Base-by-base conservation (phyloP, 371 early-diverging fungal species). In the Mortierella sp. region DNA sequence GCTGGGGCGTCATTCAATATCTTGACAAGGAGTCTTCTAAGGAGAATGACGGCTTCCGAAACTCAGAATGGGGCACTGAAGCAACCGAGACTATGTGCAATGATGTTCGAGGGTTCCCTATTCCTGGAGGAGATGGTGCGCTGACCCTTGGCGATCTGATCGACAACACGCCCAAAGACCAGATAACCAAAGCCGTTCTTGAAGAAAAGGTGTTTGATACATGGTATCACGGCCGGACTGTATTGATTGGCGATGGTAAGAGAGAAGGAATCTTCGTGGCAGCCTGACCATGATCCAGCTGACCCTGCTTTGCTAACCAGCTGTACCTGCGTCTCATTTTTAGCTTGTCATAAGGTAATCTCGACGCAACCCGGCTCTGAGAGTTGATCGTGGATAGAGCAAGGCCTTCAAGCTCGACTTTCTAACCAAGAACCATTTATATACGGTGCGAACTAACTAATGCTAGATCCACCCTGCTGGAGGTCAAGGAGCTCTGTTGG, bases 1-100 rank as follows among this genome's bases (percentile, higher is more conserved):
- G 57, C 21, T 70, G 64, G 64, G 53, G 37, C 31, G 64, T 70
- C 0, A 19, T 56, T 7, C 51, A 56, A 31, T 56, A 63, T 28
- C 30, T 68, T 21, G 46, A 56, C 27, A 42, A 49, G 0, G 53
- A 50, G 14, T 31, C 56, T 0, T 32, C 34, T 3, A 46, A 60
- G 30, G 23, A 26, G n/a, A 49, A 62, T 21, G 70, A 62, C 26
- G 51, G 47, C 17, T 71, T 71, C 56, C 37, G 71, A 19, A 50
- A 44, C 48, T 64, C 65, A 6, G 64, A 71, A 7, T 71, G 71
- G 71, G 64, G 71, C n/a, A 30, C 60, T 1, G 71, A 64, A 21
- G 50, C 56, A 0, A 56, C 65, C 4, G 53, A 50, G 3, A 37
- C 59, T 7, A 71, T 71, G 71, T 58, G 60, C 41, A 54, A 56